Evolutionary conservation across 2,329 filamentous ascomycete genomes (phyloP), one percentile per base, ranked within the genome.

Genomic region (Penicillium sp.): DNA sequence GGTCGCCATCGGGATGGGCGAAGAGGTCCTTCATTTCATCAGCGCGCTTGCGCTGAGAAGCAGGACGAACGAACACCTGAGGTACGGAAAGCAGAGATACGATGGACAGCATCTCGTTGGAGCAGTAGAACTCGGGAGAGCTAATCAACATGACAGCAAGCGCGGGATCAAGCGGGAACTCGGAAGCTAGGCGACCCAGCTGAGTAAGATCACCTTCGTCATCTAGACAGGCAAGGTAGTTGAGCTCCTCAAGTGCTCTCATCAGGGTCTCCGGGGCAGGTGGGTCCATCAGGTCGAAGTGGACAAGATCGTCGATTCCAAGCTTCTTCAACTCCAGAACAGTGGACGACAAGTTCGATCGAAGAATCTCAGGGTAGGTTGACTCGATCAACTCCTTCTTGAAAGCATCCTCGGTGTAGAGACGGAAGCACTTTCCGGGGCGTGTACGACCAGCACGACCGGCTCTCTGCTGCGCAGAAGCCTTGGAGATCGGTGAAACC

Each of bases 371-470:
- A 1, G 95, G 95, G 68, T 99, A 93, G 0, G 95, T 98, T 75
- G 96, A 92, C 75, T 97, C 92, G 61, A 97, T 98, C 49, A 99
- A 85, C 76, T 99, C 95, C 75, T 96, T 93, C 82, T 97, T 97
- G 80, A 97, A 99, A 0, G 95, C 93, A 56, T 83, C 84, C 74
- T 99, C 95, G 0, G 95, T 99, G 77, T 99, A 99, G 14, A 99
- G 79, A 44, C 95, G 86, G 84, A 98, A 99, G 78, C 95, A 98
- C 77, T 99, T 99, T 80, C 96, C 96, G 46, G 96, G 95, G 63
- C 93, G 89, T 46, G 95, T 99, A 89, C 95, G 93, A 83, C 96
- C 95, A 14, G 95, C 95, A 91, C 95, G 93, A 89, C 96, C 96
- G 62, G 96, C 96, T 74, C 96, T 85, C 78, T 99, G 95, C 74